Base-by-base conservation (phyloP, 2,329 filamentous ascomycete genomes). In the Venturia effusa region DNA sequence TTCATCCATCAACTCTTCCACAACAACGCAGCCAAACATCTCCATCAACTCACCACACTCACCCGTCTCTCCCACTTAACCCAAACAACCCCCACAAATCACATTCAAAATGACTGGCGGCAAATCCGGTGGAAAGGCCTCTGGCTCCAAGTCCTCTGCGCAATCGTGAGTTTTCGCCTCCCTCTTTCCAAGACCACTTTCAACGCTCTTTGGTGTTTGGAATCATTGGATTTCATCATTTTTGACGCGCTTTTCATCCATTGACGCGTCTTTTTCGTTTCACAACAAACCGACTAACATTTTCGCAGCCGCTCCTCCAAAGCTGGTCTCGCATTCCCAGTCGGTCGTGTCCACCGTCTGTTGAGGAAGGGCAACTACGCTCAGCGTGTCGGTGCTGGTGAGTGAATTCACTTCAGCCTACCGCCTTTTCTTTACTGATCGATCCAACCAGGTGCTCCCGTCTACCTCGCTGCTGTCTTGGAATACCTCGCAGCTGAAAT, bases 91-190 rank as follows among this genome's bases (percentile, higher is more conserved):
- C 71, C 74, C 13, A n/a, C 43, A 54, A 57, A 77, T 74, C 73
- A 74, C 78, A 69, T 76, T 85, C 88, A 97, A 90, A 89, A 99
- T 99, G 94, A 96, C 94, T 91, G 93, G 93, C 86, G 93, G 94
- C 81, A 99, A 99, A 84, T 97, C 93, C 83, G 94, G 94, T 81
- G 94, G 94, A 88, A 97, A 97, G 89, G 92, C 93, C 84, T 93
- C 89, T 83, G 92, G 92, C 83, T 88, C 89, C 84, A 99, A 99
- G 91, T 76, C 74, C 73, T 96, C 89, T 85, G 90, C 94, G 76
- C 94, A 97, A 85, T 97, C 92, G 94, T 97, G 83, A 87, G 92
- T 89, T 59, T 66, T 66, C n/a, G 62, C 68, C 68, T 65, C 34
- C 27, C 61, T 45, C 62, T 64, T 37, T 39, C 39, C 59, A 62